Evolutionary conservation across 208 protist genomes (phyloP), one percentile per base, ranked within the genome.

Genomic region (Trypanosoma vivax): DNA sequence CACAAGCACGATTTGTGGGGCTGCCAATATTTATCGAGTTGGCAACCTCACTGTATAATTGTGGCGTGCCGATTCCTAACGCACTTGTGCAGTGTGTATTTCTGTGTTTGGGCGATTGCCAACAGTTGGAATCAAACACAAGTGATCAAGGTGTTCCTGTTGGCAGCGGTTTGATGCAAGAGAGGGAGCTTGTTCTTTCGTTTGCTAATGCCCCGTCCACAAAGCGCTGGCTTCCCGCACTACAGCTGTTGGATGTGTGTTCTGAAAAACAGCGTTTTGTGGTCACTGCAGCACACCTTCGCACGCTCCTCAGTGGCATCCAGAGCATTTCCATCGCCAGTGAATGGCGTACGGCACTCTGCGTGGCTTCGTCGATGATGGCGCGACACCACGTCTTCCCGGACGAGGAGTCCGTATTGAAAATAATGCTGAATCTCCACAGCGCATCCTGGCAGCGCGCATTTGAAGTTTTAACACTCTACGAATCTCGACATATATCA

Each of bases 81-180:
- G 76, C 79, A 19, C 52, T 92, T 9, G 54, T 71, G n/a, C 79
- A 83, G 51, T 92, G 79, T 39, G 49, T 88, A 5, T 74, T 88
- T 37, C 57, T 92, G 3, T 83, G 69, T 54, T 48, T 88, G 14
- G 72, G 59, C 1, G 72, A 80, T 33, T 48, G 53, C 11, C 60
- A 55, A 24, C 52, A 14, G 10, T 30, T 24, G 30, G 28, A 47
- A 18, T 37, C 25, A 21, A 23, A 24, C 37, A 42, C 42, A 29
- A 29, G 0, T 19, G 7, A 13, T 13, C 24, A 30, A 21, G 5
- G n/a, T n/a, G n/a, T 25, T 34, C 11, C 41, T 16, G 2, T 14
- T 29, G 16, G 14, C 10, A 33, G 35, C 5, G 11, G 35, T 16
- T 1, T 48, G 2, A 9, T 35, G 9, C 40, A 65, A 19, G 33